These are phyloP conservation scores for Phytophthora uliginosa DNA, from an alignment of 352 stramenopile species.

Conservation along the genomic window DNA sequence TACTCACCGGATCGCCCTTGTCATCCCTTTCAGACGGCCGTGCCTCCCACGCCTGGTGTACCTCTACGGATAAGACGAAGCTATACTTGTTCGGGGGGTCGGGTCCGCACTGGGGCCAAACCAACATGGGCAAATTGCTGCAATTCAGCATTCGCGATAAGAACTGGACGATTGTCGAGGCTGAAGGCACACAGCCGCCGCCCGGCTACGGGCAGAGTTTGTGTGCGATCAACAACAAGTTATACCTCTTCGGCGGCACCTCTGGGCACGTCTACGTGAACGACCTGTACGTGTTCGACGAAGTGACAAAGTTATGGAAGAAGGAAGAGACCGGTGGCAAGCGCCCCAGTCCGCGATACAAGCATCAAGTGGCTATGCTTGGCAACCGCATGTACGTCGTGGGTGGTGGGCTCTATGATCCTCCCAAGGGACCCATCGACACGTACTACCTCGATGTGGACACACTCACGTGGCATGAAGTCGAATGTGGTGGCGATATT, in stretches of 20 bases:
- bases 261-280: constrained; percentile 89
- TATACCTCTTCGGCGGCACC: constrained; percentile 87
- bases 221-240: constrained; percentile 81
- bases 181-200: constrained; percentile 68
- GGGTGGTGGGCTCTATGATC: constrained; percentile 84
- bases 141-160: constrained; percentile 83
- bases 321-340: constrained; percentile 74
- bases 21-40: constrained; percentile 54
- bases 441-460: constrained; percentile 83
- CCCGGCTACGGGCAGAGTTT: constrained; percentile 84
- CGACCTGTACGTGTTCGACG: constrained; percentile 87
- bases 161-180: constrained; percentile 85
- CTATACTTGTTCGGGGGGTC: constrained; percentile 86
- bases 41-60: constrained; percentile 82
- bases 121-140: constrained; percentile 89
- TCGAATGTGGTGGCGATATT: constrained; percentile 70
- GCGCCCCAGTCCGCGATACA: constrained; percentile 83
- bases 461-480: constrained; percentile 70
- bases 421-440: constrained; percentile 82
- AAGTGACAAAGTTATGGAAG: constrained; percentile 75
- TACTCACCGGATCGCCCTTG: constrained; percentile 3
- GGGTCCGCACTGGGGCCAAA: constrained; percentile 85
- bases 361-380: constrained; percentile 79
- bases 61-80: constrained; percentile 78
- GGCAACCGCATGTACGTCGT: constrained; percentile 86